Evolutionary conservation across 495 filamentous ascomycete genomes (phyloP), one percentile per base, ranked within the genome.

Genomic region (Aspergillus kassunensis): DNA sequence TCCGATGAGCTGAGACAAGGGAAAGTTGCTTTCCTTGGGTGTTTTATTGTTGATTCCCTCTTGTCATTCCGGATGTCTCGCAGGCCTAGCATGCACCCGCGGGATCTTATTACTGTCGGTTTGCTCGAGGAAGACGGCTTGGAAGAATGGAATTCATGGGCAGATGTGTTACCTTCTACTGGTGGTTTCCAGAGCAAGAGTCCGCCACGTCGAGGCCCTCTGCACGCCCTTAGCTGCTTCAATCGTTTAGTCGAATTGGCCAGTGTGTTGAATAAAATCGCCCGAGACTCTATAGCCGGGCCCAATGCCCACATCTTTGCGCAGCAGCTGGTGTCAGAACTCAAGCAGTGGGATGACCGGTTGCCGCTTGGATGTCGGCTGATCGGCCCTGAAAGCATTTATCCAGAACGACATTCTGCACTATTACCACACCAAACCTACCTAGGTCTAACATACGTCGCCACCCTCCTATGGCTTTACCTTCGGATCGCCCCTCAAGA

Each of bases 141-240:
- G 16, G 86, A 89, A 52, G 84, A 89, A 63, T 89, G 85, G 86
- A 82, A 85, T 53, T 80, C 79, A 2, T 89, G 85, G 86, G 70
- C 68, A 3, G 75, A 81, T 45, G 79, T 79, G 24, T 62, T 80
- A 24, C 71, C 70, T 5, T 72, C 73, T 11, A 73, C 69, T 0
- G 56, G 56, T 8, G 56, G 42, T 47, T 47, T 52, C 24, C 59
- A 66, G 19, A 58, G 58, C 29, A 69, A 65, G 49, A 64, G 64
- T 50, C 57, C 75, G 7, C 73, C 73, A 1, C 70, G 67, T 3
- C 66, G 78, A 27, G 78, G 73, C 23, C 81, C 84, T 10, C 65
- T 80, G 0, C 72, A 76, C n/a, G 73, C 78, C 39, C 58, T 84
- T 6, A 86, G 80, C 61, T 84, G 79, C 24, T 85, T 87, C 61